These are phyloP conservation scores for Mycena epipterygia DNA, from an alignment of 768 basidiomycete genomes.

Conservation along the genomic window DNA sequence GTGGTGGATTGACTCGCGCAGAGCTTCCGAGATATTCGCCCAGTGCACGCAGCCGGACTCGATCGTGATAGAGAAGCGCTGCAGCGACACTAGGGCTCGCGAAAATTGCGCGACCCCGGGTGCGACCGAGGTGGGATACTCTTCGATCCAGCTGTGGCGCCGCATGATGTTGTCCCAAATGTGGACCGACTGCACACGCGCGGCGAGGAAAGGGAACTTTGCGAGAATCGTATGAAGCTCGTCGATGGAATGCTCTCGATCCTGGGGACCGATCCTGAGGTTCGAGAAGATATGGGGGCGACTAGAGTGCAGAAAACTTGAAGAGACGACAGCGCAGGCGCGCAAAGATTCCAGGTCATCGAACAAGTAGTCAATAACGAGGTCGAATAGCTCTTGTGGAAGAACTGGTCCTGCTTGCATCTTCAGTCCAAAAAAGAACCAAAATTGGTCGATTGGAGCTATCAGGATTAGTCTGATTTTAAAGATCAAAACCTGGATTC, in stretches of 20 bases:
- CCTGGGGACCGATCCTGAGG: constrained; percentile 16
- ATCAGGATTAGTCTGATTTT: not conserved
- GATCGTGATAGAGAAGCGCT: constrained; percentile 14
- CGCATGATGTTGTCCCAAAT: constrained; percentile 27
- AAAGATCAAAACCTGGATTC: too few relatives aligned
- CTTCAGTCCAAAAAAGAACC: not conserved
- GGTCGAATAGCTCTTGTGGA: constrained; percentile 29
- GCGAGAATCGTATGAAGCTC: constrained; percentile 1
- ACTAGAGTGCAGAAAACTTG: constrained; percentile 13
- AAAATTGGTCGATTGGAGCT: too few relatives aligned
- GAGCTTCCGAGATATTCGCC: constrained; percentile 19
- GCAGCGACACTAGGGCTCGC: not conserved
- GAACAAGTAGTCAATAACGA: constrained; percentile 17
- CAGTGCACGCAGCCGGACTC: constrained; percentile 25
- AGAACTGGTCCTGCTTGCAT: constrained; percentile 3
- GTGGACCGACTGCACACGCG: constrained; percentile 20
- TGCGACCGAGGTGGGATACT: not conserved
- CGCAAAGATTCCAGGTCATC: constrained; percentile 24
- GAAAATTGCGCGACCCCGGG: constrained; percentile 8
- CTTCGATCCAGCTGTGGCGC: constrained; percentile 22
- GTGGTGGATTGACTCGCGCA: not conserved
- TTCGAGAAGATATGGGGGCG: constrained; percentile 24
- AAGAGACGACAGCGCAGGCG: constrained; percentile 24
- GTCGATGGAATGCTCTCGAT: constrained; percentile 4
- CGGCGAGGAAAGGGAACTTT: not conserved